phyloP scores from a whole-genome alignment of 2,329 filamentous ascomycete genomes.

The Nectriaceae sp. region DNA sequence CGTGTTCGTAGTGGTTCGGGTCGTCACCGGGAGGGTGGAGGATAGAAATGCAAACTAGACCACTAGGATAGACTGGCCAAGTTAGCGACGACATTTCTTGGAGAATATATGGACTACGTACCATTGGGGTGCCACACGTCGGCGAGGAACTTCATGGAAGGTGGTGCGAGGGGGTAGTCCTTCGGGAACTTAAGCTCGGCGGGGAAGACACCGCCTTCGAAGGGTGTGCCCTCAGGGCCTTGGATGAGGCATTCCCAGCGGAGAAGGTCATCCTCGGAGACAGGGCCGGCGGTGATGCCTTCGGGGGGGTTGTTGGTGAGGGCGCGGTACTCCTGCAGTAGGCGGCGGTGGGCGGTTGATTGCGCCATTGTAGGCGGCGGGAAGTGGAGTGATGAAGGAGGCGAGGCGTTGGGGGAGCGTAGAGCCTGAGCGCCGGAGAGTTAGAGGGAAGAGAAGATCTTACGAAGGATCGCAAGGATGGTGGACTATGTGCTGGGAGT shows the following conservation, averaged over 20 bases:
- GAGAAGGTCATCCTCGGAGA: conserved; percentile 93
- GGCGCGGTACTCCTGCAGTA: conserved; percentile 94
- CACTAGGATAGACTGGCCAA: conserved; percentile 78
- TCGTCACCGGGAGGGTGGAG: conserved; percentile 95
- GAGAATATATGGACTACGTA: conserved; percentile 39
- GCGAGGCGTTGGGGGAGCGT: background rate
- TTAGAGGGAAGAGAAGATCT: no score
- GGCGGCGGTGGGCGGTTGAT: conserved; percentile 71
- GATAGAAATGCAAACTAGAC: conserved; percentile 97
- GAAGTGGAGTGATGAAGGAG: background rate
- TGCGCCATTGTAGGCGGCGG: conserved; percentile 48
- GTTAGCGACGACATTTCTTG: background rate
- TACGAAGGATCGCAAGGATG: no score
- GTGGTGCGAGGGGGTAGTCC: conserved; percentile 95
- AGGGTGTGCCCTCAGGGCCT: conserved; percentile 92
- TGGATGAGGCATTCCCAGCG: conserved; percentile 96
- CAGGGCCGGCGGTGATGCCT: conserved; percentile 91
- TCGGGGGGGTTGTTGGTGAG: conserved; percentile 96
- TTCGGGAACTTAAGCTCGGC: conserved; percentile 93
- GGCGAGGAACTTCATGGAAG: conserved; percentile 92
- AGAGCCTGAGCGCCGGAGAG: no score
- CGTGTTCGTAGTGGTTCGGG: conserved; percentile 97
- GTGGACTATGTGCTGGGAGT: background rate
- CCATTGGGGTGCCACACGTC: conserved; percentile 98
- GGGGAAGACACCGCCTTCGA: conserved; percentile 93